Percentiles rank a stretch among this genome's conserved stretches.
Evolutionary conservation across 257 asterid species (phyloP).

Genomic region (Linderniella brevidens): DNA sequence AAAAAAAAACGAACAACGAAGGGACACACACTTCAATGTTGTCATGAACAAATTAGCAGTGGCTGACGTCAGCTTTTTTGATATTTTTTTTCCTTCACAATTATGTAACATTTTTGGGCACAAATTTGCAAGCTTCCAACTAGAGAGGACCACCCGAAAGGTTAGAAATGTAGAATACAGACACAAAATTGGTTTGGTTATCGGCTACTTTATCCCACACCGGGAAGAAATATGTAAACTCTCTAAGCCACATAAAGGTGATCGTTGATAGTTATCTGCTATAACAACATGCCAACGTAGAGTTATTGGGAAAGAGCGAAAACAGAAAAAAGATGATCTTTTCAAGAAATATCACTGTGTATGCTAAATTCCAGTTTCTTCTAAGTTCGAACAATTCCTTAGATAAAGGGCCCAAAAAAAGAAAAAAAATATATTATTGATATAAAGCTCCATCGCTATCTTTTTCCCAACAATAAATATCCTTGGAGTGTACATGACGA

Average conservation of each 20-base stretch:
- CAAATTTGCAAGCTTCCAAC: not conserved
- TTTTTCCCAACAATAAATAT: conserved; percentile 8
- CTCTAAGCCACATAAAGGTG: not conserved
- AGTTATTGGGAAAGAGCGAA: not conserved
- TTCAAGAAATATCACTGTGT: conserved; percentile 6
- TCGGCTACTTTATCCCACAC: conserved; percentile 7
- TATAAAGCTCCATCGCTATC: not conserved
- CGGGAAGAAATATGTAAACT: conserved; percentile 10
- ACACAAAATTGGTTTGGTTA: too few species aligned
- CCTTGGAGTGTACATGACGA: conserved; percentile 16
- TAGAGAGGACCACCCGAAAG: too few species aligned
- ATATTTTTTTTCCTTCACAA: not conserved
- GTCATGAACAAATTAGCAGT: not conserved
- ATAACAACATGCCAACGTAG: too few species aligned
- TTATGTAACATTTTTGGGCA: not conserved
- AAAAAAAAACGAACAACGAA: not conserved
- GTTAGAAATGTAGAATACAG: not conserved
- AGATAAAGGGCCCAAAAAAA: not conserved
- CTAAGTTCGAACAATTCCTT: not conserved
- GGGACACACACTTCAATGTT: not conserved
- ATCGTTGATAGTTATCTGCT: too few species aligned
- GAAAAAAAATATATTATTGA: too few species aligned
- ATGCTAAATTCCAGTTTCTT: conserved; percentile 6
- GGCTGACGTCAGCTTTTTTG: not conserved
- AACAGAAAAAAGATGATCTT: not conserved